Evolutionary conservation across 805 yeast genomes (phyloP).

Genomic region (Yarrowia bubula): DNA sequence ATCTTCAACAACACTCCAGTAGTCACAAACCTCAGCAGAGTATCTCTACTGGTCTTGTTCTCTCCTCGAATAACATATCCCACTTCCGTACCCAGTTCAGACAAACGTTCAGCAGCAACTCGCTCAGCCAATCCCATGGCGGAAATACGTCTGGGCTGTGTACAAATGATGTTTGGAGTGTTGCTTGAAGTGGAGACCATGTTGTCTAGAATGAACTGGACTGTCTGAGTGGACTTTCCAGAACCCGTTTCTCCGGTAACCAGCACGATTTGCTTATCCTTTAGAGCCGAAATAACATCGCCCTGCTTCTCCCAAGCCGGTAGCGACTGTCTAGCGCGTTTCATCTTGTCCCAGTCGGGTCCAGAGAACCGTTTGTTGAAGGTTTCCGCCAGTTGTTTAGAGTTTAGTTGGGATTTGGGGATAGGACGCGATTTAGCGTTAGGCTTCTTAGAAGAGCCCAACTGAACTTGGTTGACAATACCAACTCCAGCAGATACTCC

Average conservation of each 20-base stretch:
- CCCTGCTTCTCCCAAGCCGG: conserved; percentile 82
- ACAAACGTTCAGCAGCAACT: conserved; percentile 77
- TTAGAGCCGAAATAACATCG: conserved; percentile 56
- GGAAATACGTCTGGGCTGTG: conserved; percentile 95
- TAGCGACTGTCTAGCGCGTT: conserved; percentile 51
- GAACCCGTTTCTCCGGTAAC: conserved; percentile 98
- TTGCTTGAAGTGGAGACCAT: conserved; percentile 45
- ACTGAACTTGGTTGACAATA: not conserved
- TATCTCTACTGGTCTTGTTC: conserved; percentile 55
- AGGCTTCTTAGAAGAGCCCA: conserved; percentile 24
- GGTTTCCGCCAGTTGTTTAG: not conserved
- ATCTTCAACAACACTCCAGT: conserved; percentile 88
- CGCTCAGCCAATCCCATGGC: conserved; percentile 93
- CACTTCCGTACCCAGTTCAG: conserved; percentile 65
- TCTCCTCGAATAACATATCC: conserved; percentile 94
- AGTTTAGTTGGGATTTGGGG: not conserved
- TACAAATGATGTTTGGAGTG: conserved; percentile 67
- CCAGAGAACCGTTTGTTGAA: not conserved
- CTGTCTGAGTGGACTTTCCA: conserved; percentile 93
- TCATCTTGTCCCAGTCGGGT: conserved; percentile 36
- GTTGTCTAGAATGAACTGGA: conserved; percentile 80
- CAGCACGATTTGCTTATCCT: conserved; percentile 61
- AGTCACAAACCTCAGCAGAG: conserved; percentile 83
- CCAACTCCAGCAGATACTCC: conserved; percentile 38
- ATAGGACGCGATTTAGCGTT: not conserved